Percentiles rank a stretch among this genome's conserved stretches.
Evolutionary conservation across 2,329 filamentous ascomycete species (phyloP).

Genomic region (Aspergillus bombycis): DNA sequence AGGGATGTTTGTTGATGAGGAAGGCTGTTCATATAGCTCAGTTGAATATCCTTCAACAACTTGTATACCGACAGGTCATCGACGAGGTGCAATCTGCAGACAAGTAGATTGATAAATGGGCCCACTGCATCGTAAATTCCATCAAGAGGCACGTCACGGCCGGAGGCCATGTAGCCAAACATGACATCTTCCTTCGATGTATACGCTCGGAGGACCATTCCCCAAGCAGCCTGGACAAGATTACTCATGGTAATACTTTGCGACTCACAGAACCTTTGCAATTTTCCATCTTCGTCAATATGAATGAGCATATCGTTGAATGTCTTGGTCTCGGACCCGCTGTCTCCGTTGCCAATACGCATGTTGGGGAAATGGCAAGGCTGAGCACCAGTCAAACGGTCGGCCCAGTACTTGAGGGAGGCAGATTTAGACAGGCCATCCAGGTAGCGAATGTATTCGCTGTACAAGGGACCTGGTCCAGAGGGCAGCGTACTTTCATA

Average conservation of each 20-base stretch:
- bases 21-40: constrained; percentile 6
- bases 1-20: constrained; percentile 11
- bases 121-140: constrained; percentile 41
- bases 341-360: neutral
- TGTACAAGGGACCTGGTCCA: neutral
- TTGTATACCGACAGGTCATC: neutral
- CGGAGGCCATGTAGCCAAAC: constrained; percentile 46
- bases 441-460: constrained; percentile 10
- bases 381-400: neutral
- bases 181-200: constrained; percentile 41
- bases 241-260: constrained; percentile 30
- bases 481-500: constrained; percentile 9
- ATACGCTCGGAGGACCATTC: constrained; percentile 39
- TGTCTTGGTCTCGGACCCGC: neutral
- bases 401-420: neutral
- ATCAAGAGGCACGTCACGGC: constrained; percentile 41
- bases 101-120: constrained; percentile 30
- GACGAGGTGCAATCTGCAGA: constrained; percentile 15
- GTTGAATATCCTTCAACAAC: constrained; percentile 1
- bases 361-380: neutral
- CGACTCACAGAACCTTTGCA: constrained; percentile 13
- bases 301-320: neutral
- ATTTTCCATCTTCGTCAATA: neutral
- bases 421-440: neutral
- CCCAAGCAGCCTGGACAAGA: constrained; percentile 45